Base-by-base conservation (phyloP, 257 asterid genomes). In the Mentha longifolia region DNA sequence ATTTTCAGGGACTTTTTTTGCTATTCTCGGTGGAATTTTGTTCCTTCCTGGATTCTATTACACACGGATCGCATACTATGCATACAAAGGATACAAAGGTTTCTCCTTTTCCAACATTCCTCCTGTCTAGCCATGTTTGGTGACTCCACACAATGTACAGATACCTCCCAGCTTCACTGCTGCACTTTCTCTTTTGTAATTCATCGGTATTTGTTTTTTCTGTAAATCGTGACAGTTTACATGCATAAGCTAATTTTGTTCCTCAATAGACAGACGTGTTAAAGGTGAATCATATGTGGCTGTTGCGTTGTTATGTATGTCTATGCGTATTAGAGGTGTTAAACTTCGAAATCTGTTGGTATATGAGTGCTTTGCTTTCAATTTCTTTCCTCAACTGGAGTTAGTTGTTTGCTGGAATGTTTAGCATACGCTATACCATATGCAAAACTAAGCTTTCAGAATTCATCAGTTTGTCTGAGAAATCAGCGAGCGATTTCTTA, bases 1-100 rank as follows among this genome's bases (percentile, higher is more conserved):
- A 63, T 64, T 85, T 6, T 62, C 85, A 92, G 98, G 98, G 77
- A 59, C 78, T 7, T 93, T 93, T 83, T 93, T 93, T 3, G 95
- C 98, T 9, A 63, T 87, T 70, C 88, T 93, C 31, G 98, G 98
- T 56, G 97, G 89, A 56, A 74, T 93, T 60, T 75, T 93, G 63
- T 91, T 93, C 79, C 85, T 93, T 66, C 98, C 98, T 16, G 98
- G 98, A 59, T 93, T 91, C 85, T 93, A 93, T 75, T 89, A 93
- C 72, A 89, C 97, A 4, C 77, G 98, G 79, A 89, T 93, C 47
- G 97, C 98, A 8, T 93, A 93, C 87, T 89, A 91, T 73, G 98
- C 98, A 1, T 93, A 93, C 86, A 93, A 91, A 86, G 98, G 98
- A 11, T 93, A 93, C 84, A 89, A 86, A 80, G 97, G 96, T 58